Conservation (phyloP, 208 protist species). For the Leishmania martiniquensis region DNA sequence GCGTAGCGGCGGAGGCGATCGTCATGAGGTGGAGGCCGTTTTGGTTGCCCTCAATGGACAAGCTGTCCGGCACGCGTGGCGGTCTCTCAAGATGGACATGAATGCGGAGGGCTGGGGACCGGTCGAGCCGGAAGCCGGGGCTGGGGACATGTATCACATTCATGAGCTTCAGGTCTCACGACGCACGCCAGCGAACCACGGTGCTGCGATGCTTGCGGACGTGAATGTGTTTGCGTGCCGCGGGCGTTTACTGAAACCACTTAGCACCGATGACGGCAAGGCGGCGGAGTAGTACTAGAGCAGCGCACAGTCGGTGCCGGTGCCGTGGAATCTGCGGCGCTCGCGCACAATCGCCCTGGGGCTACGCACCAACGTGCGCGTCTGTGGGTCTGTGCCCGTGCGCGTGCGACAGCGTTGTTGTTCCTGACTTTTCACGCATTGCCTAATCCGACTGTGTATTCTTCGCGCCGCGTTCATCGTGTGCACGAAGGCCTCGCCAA, state of each 20-base stretch:
- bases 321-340: not conserved
- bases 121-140: slow-evolving; percentile 36
- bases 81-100: slow-evolving; percentile 39
- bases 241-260: slow-evolving; percentile 6
- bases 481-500: not conserved
- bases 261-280: slow-evolving; percentile 10
- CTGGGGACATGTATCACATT: slow-evolving; percentile 39
- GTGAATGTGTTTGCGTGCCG: slow-evolving; percentile 15
- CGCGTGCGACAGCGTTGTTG: not conserved
- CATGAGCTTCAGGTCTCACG: slow-evolving; percentile 3
- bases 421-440: not conserved
- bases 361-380: not conserved
- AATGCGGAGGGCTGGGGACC: slow-evolving; percentile 65
- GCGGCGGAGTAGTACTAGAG: slow-evolving; percentile 6
- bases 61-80: slow-evolving; percentile 31
- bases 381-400: not conserved
- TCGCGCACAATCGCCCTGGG: not conserved
- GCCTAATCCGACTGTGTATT: not conserved
- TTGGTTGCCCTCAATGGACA: slow-evolving; percentile 20
- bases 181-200: not conserved
- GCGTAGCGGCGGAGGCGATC: not conserved
- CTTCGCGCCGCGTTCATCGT: not conserved
- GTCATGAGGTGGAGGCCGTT: slow-evolving; percentile 21
- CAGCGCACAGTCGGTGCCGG: not conserved
- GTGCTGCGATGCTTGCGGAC: not conserved